Base-by-base conservation (phyloP, 352 stramenopile species). In the Discostella stelligera region DNA sequence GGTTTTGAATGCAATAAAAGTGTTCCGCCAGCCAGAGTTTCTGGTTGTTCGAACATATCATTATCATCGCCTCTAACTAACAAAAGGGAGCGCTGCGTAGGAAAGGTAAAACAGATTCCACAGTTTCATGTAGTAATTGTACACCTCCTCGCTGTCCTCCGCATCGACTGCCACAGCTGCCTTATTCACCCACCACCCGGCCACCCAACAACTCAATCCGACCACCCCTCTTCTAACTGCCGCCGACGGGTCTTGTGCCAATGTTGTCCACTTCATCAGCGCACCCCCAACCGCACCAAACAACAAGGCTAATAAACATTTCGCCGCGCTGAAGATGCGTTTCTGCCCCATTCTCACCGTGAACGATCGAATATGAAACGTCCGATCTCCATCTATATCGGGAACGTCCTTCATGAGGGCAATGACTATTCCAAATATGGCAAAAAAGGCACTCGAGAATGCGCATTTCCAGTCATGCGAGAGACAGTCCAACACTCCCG, bases 371-470 rank as follows among this genome's bases (percentile, higher is more conserved):
- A 95, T 91, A 62, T 94, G 91, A 48, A 83, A 89, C 67, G 79
- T 71, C 27, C 69, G 58, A 83, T 96, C 93, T 23, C 93, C 93
- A 16, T 71, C 55, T 13, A 89, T 83, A 80, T 96, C 93, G 4
- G 93, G 93, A 16, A 96, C 91, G 76, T 96, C 93, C 77, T 96
- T 96, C 90, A 96, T 95, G 18, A 96, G 80, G 7, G 91, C 91
- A 74, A 86, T 86, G 1, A 93, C 88, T 23, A 92, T 80, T 21
- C 86, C 88, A 77, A 93, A 93, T 3, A 92, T 66, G 7, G 74
- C 85, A 80, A 92, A 93, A 53, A 91, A 93, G 3, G 90, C 16
- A 74, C 82, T 91, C 0, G 85, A 90, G 7, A 85, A 62, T 27
- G 68, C 49, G 69, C 87, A 93, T 62, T 67, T 72, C 52, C 64